A percentile compares a stretch with the other conserved stretches of the same genome.
Evolutionary conservation across 2,329 filamentous ascomycete species (phyloP).

Genomic region (Peltaster fructicola): DNA sequence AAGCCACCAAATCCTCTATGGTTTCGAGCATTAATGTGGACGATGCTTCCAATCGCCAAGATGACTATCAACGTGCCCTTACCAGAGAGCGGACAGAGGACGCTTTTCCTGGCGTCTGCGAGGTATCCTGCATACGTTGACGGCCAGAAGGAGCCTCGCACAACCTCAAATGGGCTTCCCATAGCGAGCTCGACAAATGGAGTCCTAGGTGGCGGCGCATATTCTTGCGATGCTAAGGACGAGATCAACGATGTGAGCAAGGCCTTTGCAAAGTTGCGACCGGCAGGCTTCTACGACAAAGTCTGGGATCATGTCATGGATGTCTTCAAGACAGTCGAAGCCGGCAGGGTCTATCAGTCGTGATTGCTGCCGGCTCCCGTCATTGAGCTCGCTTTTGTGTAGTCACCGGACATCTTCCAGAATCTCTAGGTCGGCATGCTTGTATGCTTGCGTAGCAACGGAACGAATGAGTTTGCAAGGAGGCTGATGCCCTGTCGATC

Average conservation of each 20-base stretch:
- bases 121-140: constrained; percentile 3
- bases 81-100: constrained; percentile 8
- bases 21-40: background rate
- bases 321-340: too few relatives aligned
- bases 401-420: too few relatives aligned
- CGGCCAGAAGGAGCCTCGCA: background rate
- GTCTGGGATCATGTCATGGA: background rate
- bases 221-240: constrained; percentile 6
- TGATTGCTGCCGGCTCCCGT: too few relatives aligned
- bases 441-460: too few relatives aligned
- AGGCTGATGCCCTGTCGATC: too few relatives aligned
- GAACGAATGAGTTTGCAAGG: too few relatives aligned
- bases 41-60: constrained; percentile 5
- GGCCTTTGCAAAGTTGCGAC: background rate
- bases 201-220: constrained; percentile 7
- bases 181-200: constrained; percentile 4
- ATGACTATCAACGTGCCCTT: constrained; percentile 3
- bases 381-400: too few relatives aligned
- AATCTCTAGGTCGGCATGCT: too few relatives aligned
- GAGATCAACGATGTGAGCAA: constrained; percentile 3
- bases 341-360: too few relatives aligned
- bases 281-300: background rate
- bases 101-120: constrained; percentile 5
- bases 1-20: constrained; percentile 1
- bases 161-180: background rate